Evolutionary conservation across 2,329 filamentous ascomycete genomes (phyloP).

Genomic region (Exophiala viscosa): DNA sequence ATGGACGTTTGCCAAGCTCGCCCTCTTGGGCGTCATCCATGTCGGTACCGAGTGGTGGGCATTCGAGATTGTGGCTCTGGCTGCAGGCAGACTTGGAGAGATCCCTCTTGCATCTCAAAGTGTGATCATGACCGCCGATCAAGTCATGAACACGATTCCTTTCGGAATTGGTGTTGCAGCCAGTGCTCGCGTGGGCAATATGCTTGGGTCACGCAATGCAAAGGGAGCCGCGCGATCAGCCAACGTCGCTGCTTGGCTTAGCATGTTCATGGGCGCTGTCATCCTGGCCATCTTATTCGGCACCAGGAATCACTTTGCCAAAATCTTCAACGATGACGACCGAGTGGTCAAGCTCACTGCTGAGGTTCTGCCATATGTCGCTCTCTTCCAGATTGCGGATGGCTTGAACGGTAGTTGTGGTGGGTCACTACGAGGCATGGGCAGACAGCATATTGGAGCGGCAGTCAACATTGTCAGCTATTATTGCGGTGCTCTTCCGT

Average conservation of each 20-base stretch:
- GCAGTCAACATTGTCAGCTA: conserved; percentile 78
- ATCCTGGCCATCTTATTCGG: conserved; percentile 68
- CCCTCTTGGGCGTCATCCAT: conserved; percentile 72
- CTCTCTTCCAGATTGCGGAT: conserved; percentile 85
- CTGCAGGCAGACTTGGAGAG: conserved; percentile 74
- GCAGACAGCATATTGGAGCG: conserved; percentile 78
- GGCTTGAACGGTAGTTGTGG: conserved; percentile 82
- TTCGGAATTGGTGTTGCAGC: conserved; percentile 83
- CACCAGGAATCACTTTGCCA: conserved; percentile 68
- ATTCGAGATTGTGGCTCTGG: conserved; percentile 83
- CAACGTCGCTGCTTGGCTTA: conserved; percentile 70
- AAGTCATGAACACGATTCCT: conserved; percentile 78
- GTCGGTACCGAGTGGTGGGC: conserved; percentile 94
- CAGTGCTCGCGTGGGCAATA: conserved; percentile 72
- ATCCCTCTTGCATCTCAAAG: conserved; percentile 76
- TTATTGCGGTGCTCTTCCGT: conserved; percentile 74
- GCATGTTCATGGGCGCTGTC: conserved; percentile 62
- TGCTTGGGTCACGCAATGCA: conserved; percentile 66
- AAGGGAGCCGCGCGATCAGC: conserved; percentile 67
- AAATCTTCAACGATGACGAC: conserved; percentile 75
- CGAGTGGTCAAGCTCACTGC: conserved; percentile 69
- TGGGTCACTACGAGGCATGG: conserved; percentile 77
- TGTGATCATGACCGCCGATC: conserved; percentile 86
- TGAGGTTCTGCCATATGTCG: conserved; percentile 80
- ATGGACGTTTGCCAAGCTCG: conserved; percentile 68